These are phyloP conservation scores for Flaveria sonorensis DNA, from an alignment of 129 eudicot species.

Conservation along the genomic window DNA sequence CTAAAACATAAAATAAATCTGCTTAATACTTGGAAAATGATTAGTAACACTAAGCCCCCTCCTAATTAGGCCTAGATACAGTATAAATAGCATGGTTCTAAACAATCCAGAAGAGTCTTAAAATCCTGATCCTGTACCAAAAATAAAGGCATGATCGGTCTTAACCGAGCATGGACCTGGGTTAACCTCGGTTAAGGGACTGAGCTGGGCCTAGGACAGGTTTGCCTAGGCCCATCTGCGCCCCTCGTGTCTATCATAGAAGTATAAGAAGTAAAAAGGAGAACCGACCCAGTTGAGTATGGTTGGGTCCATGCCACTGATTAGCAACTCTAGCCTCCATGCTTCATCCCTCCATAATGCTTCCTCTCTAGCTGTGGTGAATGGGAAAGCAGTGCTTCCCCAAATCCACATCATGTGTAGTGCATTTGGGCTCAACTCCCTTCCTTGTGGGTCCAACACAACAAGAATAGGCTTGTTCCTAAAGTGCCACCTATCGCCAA, in stretches of 20 bases:
- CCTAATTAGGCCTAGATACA: not conserved
- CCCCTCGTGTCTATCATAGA: not conserved
- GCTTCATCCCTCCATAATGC: constrained; percentile 57
- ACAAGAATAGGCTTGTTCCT: constrained; percentile 58
- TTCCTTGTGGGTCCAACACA: constrained; percentile 67
- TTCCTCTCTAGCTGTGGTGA: constrained; percentile 50
- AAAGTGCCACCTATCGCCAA: constrained; percentile 60
- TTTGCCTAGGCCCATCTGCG: not conserved
- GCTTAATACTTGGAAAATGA: not conserved
- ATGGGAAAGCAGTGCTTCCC: constrained; percentile 64
- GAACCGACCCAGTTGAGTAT: constrained; percentile 51
- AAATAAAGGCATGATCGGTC: too few relatives aligned
- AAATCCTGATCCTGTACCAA: too few relatives aligned
- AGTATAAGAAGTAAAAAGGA: not conserved
- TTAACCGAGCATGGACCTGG: too few relatives aligned
- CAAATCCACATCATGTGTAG: constrained; percentile 76
- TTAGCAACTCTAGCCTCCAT: constrained; percentile 63
- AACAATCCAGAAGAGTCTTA: too few relatives aligned
- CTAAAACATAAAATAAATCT: constrained; percentile 23
- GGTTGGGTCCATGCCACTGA: constrained; percentile 54
- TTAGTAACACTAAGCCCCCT: not conserved
- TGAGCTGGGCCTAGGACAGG: not conserved
- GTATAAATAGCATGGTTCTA: not conserved
- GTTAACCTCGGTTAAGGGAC: not conserved
- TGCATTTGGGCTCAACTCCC: constrained; percentile 58